Evolutionary conservation across 768 basidiomycete species (phyloP).

Genomic region (Podaxis carcinomalis): DNA sequence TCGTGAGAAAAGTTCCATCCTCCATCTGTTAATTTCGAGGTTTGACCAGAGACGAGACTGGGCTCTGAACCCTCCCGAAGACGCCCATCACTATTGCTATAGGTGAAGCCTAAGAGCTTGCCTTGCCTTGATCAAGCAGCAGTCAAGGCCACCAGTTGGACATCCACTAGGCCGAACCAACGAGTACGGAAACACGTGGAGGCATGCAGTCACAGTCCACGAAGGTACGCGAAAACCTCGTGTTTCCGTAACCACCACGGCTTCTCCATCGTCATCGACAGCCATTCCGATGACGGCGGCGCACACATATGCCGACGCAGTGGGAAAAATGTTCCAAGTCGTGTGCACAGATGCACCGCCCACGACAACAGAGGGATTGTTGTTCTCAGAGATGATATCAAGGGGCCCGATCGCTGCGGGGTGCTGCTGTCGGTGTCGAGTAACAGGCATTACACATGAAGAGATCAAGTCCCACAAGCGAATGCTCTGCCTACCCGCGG

Average conservation of each 20-base stretch:
- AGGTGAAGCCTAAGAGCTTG: background rate
- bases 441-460: background rate
- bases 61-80: background rate
- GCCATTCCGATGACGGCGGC: background rate
- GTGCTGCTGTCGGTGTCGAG: background rate
- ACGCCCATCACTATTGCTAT: background rate
- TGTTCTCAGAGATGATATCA: background rate
- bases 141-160: background rate
- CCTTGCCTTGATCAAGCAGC: background rate
- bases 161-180: background rate
- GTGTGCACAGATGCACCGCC: background rate
- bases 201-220: background rate
- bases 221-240: background rate
- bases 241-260: conserved; percentile 7
- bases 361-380: background rate
- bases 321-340: background rate
- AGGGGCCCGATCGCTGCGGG: background rate
- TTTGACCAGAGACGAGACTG: background rate
- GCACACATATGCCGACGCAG: background rate
- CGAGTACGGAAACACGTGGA: conserved; percentile 1
- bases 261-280: background rate
- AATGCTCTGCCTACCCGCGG: background rate
- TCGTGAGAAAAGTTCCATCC: background rate
- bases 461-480: background rate
- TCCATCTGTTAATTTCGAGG: background rate